Base-by-base conservation (phyloP, 208 protist genomes). In the Acanthamoeba polyphaga region DNA sequence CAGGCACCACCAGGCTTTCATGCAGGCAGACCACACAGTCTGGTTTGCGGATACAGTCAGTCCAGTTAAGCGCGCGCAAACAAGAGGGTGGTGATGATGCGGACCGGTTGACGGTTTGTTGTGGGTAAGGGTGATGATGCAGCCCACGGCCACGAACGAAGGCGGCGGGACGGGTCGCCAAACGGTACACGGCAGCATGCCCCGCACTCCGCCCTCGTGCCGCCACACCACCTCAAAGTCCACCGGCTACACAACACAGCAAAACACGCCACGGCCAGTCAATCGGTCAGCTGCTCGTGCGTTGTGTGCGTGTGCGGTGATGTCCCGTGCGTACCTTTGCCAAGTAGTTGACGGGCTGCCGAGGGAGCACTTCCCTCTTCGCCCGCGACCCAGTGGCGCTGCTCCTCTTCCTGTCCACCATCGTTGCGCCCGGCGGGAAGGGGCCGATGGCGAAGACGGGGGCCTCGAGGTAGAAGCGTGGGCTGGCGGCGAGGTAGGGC, bases 221-320 rank as follows among this genome's bases (percentile, higher is more conserved):
- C 78, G 34, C 78, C 78, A 85, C 46, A 85, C 46, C 46, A 85
- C 78, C 46, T 85, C 78, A 60, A 85, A 85, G 46, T 85, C 78
- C 78, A 85, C 78, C 78, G 78, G 78, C 78, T 85, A 43, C 49
- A 24, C 12, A 10, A 1, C 29, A 74, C 12, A 4, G 0, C 17
- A 10, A 10, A 27, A 84, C 19, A 34, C n/a, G 13, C 0, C 15
- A 51, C 78, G 46, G 66, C n/a, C 17, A n/a, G 66, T 74, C 17
- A n/a, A 13, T 74, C 66, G 32, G 12, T 60, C 53, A 15, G 19
- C 19, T 60, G 53, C 12, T 60, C 53, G 53, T 68, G 62, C 27
- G 3, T 19, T 68, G 34, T 10, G 4, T 22, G 70, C 29, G 70
- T 13, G 70, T 46, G 70, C 19, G 70, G 24, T 32, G 9, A 29